These are phyloP conservation scores for Corynespora cassiicola DNA, from an alignment of 2,329 filamentous ascomycete species.

Conservation along the genomic window DNA sequence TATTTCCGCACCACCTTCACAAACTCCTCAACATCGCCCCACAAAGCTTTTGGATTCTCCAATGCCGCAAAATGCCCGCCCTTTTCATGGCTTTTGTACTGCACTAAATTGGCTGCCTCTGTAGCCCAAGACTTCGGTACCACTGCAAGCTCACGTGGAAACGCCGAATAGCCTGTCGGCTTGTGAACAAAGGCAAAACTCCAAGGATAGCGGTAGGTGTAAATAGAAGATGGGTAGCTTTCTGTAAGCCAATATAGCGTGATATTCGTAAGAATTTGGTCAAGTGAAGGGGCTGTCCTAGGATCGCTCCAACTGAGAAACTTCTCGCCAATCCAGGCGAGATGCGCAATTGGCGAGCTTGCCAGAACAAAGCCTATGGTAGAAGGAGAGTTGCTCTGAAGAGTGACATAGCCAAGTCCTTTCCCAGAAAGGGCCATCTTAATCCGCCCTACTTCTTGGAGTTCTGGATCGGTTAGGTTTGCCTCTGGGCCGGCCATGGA, in stretches of 20 bases:
- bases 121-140: too few relatives aligned
- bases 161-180: conserved; percentile 53
- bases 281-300: conserved; percentile 36
- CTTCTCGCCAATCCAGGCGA: conserved; percentile 67
- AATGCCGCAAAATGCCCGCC: conserved; percentile 64
- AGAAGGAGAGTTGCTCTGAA: conserved; percentile 62
- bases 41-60: conserved; percentile 51
- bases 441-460: conserved; percentile 44
- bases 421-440: conserved; percentile 47
- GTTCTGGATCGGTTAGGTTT: conserved; percentile 41
- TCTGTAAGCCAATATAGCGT: conserved; percentile 64
- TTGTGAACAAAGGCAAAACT: conserved; percentile 42
- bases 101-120: conserved; percentile 49
- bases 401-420: conserved; percentile 58
- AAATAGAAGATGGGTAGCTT: conserved; percentile 56
- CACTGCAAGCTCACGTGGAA: conserved; percentile 52
- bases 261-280: conserved; percentile 57
- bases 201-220: conserved; percentile 57
- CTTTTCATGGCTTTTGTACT: conserved; percentile 45
- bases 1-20: conserved; percentile 45
- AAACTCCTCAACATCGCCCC: conserved; percentile 55
- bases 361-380: conserved; percentile 64
- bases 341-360: conserved; percentile 61
- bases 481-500: conserved; percentile 22
- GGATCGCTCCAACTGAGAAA: conserved; percentile 61